Evolutionary conservation across 176 grass and related monocot species (phyloP).

Genomic region (Echinochloa phyllopogon): DNA sequence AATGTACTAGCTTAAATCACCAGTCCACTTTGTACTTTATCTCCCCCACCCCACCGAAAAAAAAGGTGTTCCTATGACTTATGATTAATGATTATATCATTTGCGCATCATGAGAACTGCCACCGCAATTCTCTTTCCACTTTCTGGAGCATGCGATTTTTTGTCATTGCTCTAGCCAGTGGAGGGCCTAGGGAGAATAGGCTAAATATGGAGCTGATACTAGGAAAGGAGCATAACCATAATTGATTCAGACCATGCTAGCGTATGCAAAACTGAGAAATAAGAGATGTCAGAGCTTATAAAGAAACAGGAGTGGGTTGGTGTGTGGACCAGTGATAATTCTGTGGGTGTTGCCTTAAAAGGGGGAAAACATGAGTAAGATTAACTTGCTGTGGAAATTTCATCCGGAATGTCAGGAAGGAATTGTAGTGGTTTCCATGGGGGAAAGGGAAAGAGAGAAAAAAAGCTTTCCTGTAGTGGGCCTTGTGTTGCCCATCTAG

Average conservation of each 20-base stretch:
- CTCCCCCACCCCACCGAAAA: too few relatives aligned
- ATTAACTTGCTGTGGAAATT: neutral
- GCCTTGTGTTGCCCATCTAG: neutral
- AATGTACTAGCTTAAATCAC: neutral
- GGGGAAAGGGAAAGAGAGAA: neutral
- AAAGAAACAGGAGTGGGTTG: neutral
- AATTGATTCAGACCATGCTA: neutral
- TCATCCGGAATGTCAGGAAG: neutral
- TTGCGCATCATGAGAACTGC: neutral
- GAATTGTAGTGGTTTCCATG: neutral
- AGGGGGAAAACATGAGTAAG: neutral
- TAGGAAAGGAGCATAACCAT: neutral
- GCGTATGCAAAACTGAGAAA: neutral
- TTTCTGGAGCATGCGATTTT: neutral
- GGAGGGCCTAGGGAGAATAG: neutral
- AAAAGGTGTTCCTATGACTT: neutral
- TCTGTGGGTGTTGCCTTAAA: neutral
- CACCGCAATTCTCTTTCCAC: neutral
- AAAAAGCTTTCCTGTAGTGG: neutral
- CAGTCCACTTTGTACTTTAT: constrained; percentile 7
- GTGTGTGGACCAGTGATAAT: neutral
- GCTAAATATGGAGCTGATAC: neutral
- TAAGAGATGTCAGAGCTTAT: neutral
- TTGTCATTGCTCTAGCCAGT: neutral
- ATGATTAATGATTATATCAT: neutral